Conservation (phyloP, 129 eudicot species). For the Smallanthus sonchifolius region DNA sequence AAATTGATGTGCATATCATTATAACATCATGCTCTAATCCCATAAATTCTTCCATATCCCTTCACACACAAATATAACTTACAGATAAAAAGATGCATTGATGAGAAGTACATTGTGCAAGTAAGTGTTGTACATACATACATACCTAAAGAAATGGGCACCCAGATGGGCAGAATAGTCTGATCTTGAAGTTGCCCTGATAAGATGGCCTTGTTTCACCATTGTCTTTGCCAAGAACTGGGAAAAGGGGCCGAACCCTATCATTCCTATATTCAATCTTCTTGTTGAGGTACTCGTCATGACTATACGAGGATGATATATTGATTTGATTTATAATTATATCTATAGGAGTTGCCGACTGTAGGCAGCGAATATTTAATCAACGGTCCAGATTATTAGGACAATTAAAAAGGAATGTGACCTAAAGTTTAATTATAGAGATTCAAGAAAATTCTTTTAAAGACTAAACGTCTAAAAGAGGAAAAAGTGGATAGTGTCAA, state of each 20-base stretch:
- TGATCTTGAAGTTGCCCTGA: conserved; percentile 65
- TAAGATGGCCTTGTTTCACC: conserved; percentile 71
- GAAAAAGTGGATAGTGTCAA: too few species aligned
- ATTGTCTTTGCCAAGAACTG: conserved; percentile 69
- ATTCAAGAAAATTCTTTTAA: too few species aligned
- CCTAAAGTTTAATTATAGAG: too few species aligned
- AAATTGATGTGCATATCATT: conserved; percentile 61
- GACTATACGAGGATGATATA: not conserved
- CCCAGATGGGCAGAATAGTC: conserved; percentile 46
- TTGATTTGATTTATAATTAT: too few species aligned
- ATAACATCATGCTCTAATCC: conserved; percentile 49
- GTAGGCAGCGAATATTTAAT: too few species aligned
- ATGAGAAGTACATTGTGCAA: conserved; percentile 2
- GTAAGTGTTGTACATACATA: conserved; percentile 28
- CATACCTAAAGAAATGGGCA: conserved; percentile 47
- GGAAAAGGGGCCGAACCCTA: conserved; percentile 73
- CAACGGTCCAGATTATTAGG: too few species aligned
- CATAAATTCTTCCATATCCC: conserved; percentile 50
- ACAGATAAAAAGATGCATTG: not conserved
- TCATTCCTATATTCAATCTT: conserved; percentile 51
- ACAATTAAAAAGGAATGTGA: too few species aligned
- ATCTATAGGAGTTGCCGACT: too few species aligned
- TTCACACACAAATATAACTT: conserved; percentile 4
- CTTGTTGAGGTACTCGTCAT: conserved; percentile 23
- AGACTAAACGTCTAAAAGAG: too few species aligned